Evolutionary conservation across 495 filamentous ascomycete genomes (phyloP).

Genomic region (Glarea lozoyensis): DNA sequence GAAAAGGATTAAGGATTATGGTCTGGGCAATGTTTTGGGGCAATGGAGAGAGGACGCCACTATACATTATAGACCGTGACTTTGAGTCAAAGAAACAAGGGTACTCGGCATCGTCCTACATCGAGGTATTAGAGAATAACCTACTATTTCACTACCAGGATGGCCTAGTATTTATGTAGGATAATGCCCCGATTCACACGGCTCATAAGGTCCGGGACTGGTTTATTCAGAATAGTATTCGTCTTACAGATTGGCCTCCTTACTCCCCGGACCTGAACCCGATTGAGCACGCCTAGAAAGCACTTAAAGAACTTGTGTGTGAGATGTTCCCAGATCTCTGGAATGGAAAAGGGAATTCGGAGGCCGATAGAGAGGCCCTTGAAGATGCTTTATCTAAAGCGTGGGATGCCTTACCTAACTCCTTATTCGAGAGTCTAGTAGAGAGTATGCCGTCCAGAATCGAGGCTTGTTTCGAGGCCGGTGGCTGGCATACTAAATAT

Average conservation of each 20-base stretch:
- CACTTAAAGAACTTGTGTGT: neutral
- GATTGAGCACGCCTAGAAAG: constrained; percentile 2
- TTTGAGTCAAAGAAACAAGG: constrained; percentile 16
- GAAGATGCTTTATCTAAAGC: constrained; percentile 9
- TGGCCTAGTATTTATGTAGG: constrained; percentile 11
- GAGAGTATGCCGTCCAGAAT: constrained; percentile 12
- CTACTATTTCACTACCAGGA: constrained; percentile 1
- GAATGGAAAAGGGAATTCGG: neutral
- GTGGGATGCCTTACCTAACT: constrained; percentile 9
- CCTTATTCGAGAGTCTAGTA: constrained; percentile 11
- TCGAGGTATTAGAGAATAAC: constrained; percentile 8
- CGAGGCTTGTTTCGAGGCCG: constrained; percentile 7
- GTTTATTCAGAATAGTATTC: constrained; percentile 13
- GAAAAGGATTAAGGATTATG: constrained; percentile 17
- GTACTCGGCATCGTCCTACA: constrained; percentile 6
- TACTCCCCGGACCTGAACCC: constrained; percentile 1
- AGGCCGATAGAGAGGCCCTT: constrained; percentile 1
- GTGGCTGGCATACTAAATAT: constrained; percentile 20
- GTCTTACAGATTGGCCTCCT: constrained; percentile 12
- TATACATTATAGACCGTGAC: constrained; percentile 13
- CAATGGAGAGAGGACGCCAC: neutral
- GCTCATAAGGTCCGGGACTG: constrained; percentile 1
- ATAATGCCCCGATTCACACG: constrained; percentile 10
- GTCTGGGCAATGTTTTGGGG: constrained; percentile 16
- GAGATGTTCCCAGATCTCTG: neutral